Evolutionary conservation across 768 basidiomycete species (phyloP).

Genomic region (Collybia sp.): DNA sequence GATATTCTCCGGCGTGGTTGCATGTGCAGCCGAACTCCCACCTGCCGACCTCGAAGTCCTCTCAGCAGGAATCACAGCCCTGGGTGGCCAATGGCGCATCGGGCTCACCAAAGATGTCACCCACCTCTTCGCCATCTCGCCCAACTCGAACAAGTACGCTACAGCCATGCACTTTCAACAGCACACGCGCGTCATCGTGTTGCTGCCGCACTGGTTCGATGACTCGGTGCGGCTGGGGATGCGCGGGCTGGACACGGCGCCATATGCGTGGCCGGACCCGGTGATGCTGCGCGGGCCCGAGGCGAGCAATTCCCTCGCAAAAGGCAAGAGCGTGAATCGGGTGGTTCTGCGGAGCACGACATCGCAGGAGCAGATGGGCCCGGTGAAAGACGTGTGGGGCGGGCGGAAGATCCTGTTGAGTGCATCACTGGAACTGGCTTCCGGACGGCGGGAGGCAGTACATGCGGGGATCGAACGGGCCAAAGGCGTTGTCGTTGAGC

Average conservation of each 20-base stretch:
- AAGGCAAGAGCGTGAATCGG: constrained; percentile 27
- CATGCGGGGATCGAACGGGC: constrained; percentile 54
- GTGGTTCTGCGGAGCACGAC: constrained; percentile 14
- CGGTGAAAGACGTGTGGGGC: constrained; percentile 46
- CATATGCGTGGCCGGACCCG: constrained; percentile 77
- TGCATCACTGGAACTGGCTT: constrained; percentile 48
- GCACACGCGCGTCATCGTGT: constrained; percentile 53
- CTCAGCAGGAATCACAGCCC: constrained; percentile 61
- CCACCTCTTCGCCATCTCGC: constrained; percentile 67
- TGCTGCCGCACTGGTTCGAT: constrained; percentile 95
- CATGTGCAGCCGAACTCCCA: constrained; percentile 64
- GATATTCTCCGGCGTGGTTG: constrained; percentile 82
- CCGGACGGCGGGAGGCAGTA: constrained; percentile 46
- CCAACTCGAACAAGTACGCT: constrained; percentile 47
- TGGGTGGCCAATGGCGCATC: constrained; percentile 79
- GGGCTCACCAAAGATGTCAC: constrained; percentile 83
- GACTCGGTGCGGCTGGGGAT: constrained; percentile 61
- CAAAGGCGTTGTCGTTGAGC: constrained; percentile 47
- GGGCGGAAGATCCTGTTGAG: constrained; percentile 60
- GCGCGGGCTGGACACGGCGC: constrained; percentile 40
- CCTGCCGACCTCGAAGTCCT: constrained; percentile 67
- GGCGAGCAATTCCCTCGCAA: constrained; percentile 12
- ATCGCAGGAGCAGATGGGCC: constrained; percentile 2
- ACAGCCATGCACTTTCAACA: constrained; percentile 55
- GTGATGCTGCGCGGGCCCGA: constrained; percentile 31